Evolutionary conservation across 2,329 filamentous ascomycete species (phyloP).

Genomic region (Reticulascus tulasneorum): DNA sequence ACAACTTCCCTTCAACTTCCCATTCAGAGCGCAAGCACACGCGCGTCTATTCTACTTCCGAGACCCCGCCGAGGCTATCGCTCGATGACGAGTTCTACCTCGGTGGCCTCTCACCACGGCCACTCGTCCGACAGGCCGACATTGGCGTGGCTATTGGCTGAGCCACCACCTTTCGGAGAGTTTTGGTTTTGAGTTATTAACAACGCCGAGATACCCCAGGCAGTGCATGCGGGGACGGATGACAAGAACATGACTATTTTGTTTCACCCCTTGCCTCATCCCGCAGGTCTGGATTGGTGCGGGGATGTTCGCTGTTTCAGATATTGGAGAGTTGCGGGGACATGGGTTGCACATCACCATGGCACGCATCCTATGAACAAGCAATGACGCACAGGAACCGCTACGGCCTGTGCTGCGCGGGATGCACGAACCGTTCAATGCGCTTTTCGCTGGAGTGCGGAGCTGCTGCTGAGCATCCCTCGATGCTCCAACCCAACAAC

Average conservation of each 20-base stretch:
- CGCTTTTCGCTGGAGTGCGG: too few species aligned
- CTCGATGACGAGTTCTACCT: slow-evolving; percentile 42
- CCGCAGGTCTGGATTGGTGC: slow-evolving; percentile 8
- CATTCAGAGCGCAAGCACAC: slow-evolving; percentile 24
- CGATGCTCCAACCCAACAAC: too few species aligned
- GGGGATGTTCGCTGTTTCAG: slow-evolving; percentile 2
- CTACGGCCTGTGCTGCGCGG: too few species aligned
- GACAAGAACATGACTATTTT: background rate
- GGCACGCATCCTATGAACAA: background rate
- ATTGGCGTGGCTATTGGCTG: slow-evolving; percentile 55
- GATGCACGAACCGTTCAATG: too few species aligned
- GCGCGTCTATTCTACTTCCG: slow-evolving; percentile 40
- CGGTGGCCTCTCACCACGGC: slow-evolving; percentile 46
- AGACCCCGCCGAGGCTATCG: slow-evolving; percentile 38
- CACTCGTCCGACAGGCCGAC: slow-evolving; percentile 39
- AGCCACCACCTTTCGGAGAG: too few species aligned
- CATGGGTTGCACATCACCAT: slow-evolving; percentile 3
- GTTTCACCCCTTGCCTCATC: slow-evolving; percentile 9
- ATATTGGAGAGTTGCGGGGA: too few species aligned
- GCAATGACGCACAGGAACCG: too few species aligned
- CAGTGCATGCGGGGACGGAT: slow-evolving; percentile 1
- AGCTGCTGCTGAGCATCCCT: too few species aligned
- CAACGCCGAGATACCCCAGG: background rate
- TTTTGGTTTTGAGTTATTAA: too few species aligned
- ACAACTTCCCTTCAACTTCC: slow-evolving; percentile 11